phyloP scores from a whole-genome alignment of 345 rosid species.

The Eutrema heterophyllum region DNA sequence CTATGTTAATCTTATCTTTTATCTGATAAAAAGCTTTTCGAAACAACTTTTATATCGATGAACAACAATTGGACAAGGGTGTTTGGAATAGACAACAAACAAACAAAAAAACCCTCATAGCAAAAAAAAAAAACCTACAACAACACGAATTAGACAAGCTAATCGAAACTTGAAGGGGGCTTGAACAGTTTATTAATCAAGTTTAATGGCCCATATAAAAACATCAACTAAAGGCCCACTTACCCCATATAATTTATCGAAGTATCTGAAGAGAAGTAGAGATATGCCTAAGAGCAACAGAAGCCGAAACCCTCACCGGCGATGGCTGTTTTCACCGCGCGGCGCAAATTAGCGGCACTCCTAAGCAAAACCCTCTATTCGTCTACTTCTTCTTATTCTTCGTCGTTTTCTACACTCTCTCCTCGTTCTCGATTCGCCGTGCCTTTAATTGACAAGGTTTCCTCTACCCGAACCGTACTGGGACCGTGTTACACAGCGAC shows the following conservation, averaged over 20 bases:
- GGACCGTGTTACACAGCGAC: conserved; percentile 28
- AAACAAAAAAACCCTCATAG: too few relatives aligned
- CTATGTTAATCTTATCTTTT: too few relatives aligned
- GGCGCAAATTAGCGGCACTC: conserved; percentile 48
- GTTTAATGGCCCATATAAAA: not conserved
- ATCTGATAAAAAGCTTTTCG: too few relatives aligned
- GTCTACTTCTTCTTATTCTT: conserved; percentile 30
- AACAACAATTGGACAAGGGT: too few relatives aligned
- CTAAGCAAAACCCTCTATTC: conserved; percentile 36
- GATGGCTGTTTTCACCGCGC: conserved; percentile 57
- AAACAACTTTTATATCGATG: too few relatives aligned
- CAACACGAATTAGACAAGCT: too few relatives aligned
- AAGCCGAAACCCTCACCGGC: conserved; percentile 27
- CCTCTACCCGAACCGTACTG: conserved; percentile 21
- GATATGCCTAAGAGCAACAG: not conserved
- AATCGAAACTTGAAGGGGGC: not conserved
- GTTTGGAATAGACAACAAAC: too few relatives aligned
- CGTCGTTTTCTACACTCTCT: conserved; percentile 29
- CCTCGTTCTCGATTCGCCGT: conserved; percentile 50
- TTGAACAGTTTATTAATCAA: not conserved
- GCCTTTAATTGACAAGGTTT: conserved; percentile 37
- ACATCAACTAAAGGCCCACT: not conserved
- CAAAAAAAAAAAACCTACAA: too few relatives aligned
- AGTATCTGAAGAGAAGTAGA: not conserved
- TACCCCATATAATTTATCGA: conserved; percentile 18